Percentiles rank a stretch among this genome's conserved stretches.
These are phyloP conservation scores for Geotrichum australiense DNA, from an alignment of 1,139 yeast species.

Conservation along the genomic window DNA sequence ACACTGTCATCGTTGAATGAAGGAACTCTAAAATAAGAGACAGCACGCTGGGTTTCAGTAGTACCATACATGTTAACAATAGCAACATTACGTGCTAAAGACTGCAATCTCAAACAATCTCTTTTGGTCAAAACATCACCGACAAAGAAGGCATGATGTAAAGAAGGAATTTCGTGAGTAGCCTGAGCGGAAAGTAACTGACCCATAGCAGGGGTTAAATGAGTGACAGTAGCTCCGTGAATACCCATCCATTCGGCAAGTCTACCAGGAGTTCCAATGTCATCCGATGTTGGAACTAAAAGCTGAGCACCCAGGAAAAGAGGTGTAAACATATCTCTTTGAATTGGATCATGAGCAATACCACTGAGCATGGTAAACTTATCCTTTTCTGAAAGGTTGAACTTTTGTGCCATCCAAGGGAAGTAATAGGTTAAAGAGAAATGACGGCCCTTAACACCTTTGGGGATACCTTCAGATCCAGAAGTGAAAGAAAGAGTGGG, in stretches of 20 bases:
- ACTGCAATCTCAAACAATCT: conserved; percentile 87
- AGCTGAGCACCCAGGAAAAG: conserved; percentile 89
- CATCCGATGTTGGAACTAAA: conserved; percentile 91
- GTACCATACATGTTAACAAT: conserved; percentile 99
- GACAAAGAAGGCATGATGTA: conserved; percentile 96
- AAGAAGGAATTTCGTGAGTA: conserved; percentile 71
- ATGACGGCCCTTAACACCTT: conserved; percentile 97
- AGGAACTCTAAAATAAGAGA: conserved; percentile 84
- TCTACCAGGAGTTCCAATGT: conserved; percentile 96
- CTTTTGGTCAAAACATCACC: conserved; percentile 97
- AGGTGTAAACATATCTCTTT: conserved; percentile 98
- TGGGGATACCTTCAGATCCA: conserved; percentile 97
- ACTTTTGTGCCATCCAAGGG: conserved; percentile 95
- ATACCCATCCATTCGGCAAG: conserved; percentile 96
- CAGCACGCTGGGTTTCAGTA: conserved; percentile 97
- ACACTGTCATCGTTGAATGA: conserved; percentile 61
- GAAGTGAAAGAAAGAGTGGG: conserved; percentile 97
- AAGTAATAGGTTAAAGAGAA: conserved; percentile 93
- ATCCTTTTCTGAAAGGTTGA: conserved; percentile 70
- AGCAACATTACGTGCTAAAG: conserved; percentile 79
- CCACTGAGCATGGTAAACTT: conserved; percentile 96
- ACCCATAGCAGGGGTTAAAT: conserved; percentile 99
- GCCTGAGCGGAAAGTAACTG: conserved; percentile 96
- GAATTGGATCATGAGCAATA: conserved; percentile 98
- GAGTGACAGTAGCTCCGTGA: conserved; percentile 91